Evolutionary conservation across 331 rosid genomes (phyloP).

Genomic region (Acacia concinna): DNA sequence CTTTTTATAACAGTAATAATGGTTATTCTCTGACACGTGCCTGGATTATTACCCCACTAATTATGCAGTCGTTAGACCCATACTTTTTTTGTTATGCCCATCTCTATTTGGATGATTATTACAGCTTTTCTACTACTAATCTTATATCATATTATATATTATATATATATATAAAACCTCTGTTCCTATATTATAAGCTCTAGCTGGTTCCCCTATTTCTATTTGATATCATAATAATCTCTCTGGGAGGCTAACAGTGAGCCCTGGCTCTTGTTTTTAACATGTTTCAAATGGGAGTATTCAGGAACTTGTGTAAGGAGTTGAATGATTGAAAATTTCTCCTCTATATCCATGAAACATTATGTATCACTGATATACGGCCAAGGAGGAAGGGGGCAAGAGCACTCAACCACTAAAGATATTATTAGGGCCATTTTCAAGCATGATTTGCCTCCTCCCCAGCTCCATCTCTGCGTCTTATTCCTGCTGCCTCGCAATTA

Average conservation of each 20-base stretch:
- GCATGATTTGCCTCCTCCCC: slow-evolving; percentile 32
- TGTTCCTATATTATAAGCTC: too few relatives aligned
- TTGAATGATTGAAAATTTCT: not conserved
- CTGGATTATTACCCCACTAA: not conserved
- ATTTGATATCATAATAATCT: too few relatives aligned
- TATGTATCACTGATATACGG: slow-evolving; percentile 25
- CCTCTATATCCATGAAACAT: slow-evolving; percentile 15
- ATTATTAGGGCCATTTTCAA: slow-evolving; percentile 36
- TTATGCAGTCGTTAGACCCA: too few relatives aligned
- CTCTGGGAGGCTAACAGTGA: not conserved
- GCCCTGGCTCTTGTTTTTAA: not conserved
- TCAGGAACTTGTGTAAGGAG: not conserved
- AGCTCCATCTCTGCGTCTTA: slow-evolving; percentile 36
- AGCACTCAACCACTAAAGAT: slow-evolving; percentile 34
- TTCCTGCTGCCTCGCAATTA: slow-evolving; percentile 20
- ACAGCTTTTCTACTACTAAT: too few relatives aligned
- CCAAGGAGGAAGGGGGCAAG: slow-evolving; percentile 28
- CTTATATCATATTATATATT: too few relatives aligned
- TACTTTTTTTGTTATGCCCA: not conserved
- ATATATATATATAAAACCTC: too few relatives aligned
- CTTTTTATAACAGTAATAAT: too few relatives aligned
- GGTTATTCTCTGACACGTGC: not conserved
- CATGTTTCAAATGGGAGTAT: not conserved
- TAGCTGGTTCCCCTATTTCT: too few relatives aligned
- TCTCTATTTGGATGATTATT: too few relatives aligned